These are phyloP conservation scores for Mycena crocata DNA, from an alignment of 768 basidiomycete species.

Conservation along the genomic window DNA sequence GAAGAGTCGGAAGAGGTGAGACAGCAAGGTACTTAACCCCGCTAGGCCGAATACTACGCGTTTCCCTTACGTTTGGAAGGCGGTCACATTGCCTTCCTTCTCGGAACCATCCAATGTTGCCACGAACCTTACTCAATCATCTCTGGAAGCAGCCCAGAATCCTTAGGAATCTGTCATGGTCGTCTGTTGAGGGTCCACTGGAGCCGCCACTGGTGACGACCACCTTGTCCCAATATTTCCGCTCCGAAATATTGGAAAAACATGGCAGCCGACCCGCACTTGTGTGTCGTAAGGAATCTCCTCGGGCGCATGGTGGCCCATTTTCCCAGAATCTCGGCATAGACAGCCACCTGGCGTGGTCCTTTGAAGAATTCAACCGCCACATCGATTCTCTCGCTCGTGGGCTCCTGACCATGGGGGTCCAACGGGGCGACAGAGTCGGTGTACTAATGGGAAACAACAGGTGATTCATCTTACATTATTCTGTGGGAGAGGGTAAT, in stretches of 20 bases:
- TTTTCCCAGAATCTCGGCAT: slow-evolving; percentile 60
- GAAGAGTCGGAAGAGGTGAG: too few relatives aligned
- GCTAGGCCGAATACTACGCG: too few relatives aligned
- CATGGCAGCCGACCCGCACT: slow-evolving; percentile 68
- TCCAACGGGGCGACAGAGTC: slow-evolving; percentile 80
- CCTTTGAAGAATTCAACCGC: slow-evolving; percentile 74
- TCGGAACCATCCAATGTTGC: slow-evolving; percentile 2
- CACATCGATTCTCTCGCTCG: slow-evolving; percentile 77
- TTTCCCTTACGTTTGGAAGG: too few relatives aligned
- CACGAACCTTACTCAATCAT: background rate
- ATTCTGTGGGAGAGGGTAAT: background rate
- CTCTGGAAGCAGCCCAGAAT: background rate
- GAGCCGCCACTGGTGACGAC: slow-evolving; percentile 65
- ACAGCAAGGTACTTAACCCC: too few relatives aligned
- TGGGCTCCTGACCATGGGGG: slow-evolving; percentile 76
- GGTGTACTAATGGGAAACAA: slow-evolving; percentile 89
- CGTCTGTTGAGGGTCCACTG: slow-evolving; percentile 67
- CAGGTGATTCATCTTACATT: slow-evolving; percentile 58
- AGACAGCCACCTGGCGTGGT: slow-evolving; percentile 74
- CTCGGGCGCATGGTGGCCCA: slow-evolving; percentile 72
- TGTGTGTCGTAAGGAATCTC: slow-evolving; percentile 69
- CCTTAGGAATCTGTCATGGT: slow-evolving; percentile 44
- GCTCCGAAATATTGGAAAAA: slow-evolving; percentile 61
- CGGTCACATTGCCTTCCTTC: too few relatives aligned
- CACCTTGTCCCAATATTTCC: slow-evolving; percentile 75